phyloP scores from a whole-genome alignment of 2,329 filamentous ascomycete species.

The Hansfordia pulvinata region DNA sequence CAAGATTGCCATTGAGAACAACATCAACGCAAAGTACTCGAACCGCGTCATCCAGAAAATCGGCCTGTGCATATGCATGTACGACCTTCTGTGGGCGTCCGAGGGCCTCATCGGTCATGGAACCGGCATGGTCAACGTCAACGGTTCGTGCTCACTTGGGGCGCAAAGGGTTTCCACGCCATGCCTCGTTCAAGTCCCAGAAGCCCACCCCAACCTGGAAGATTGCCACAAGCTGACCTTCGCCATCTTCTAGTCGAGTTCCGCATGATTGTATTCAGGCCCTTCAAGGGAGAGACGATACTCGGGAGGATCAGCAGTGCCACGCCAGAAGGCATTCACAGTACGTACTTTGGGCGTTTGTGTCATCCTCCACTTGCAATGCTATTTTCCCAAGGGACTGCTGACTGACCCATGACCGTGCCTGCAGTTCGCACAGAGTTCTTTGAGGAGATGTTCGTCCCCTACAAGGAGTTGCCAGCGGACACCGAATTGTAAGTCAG shows the following conservation, averaged over 20 bases:
- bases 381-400: no score
- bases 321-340: conserved; percentile 57
- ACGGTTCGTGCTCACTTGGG: conserved; percentile 40
- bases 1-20: conserved; percentile 79
- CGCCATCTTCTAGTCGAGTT: conserved; percentile 58
- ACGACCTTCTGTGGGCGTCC: conserved; percentile 77
- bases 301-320: conserved; percentile 70
- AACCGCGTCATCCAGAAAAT: conserved; percentile 89
- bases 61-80: conserved; percentile 85
- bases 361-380: no score
- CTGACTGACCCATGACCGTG: conserved; percentile 2
- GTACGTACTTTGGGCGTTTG: conserved; percentile 32
- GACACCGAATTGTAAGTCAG: conserved; percentile 66
- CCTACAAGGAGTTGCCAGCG: conserved; percentile 57
- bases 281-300: conserved; percentile 90
- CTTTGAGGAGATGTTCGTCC: conserved; percentile 85
- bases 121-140: conserved; percentile 84
- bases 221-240: conserved; percentile 1
- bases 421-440: conserved; percentile 70
- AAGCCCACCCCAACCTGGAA: background rate
- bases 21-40: conserved; percentile 92
- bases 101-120: conserved; percentile 92
- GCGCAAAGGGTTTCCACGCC: no score
- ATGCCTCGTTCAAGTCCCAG: no score
- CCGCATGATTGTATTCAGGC: conserved; percentile 82